Evolutionary conservation across 352 stramenopile genomes (phyloP).

Genomic region (Globisporangium spiculum): DNA sequence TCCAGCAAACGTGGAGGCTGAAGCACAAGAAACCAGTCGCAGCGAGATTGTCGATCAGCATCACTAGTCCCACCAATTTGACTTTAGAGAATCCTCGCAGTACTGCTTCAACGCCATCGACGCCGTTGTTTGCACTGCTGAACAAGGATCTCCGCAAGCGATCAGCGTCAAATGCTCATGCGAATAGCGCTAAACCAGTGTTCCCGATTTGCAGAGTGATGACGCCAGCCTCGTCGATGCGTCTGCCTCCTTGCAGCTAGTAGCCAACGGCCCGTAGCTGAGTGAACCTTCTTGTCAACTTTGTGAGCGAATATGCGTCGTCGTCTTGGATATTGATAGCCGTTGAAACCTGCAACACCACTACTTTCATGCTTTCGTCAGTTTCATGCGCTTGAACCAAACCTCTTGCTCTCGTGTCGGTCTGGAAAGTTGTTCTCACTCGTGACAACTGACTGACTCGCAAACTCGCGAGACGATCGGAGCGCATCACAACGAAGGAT

Average conservation of each 20-base stretch:
- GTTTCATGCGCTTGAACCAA: neutral
- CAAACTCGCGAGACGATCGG: neutral
- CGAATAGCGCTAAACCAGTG: neutral
- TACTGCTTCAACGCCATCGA: neutral
- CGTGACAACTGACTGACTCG: neutral
- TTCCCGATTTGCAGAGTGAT: neutral
- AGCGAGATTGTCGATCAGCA: neutral
- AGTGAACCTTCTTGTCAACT: neutral
- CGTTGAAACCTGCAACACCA: neutral
- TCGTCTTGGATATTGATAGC: neutral
- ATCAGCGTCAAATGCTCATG: neutral
- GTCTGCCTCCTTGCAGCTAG: conserved; percentile 13
- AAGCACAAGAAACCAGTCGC: conserved; percentile 2
- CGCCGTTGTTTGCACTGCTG: conserved; percentile 11
- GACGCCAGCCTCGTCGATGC: conserved; percentile 1
- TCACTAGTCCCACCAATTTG: neutral
- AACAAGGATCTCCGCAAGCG: conserved; percentile 9
- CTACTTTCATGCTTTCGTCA: neutral
- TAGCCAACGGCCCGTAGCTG: neutral
- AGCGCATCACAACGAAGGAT: conserved; percentile 25
- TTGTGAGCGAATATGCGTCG: neutral
- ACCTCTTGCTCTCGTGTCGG: neutral
- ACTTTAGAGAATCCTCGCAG: neutral
- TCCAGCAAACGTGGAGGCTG: conserved; percentile 30
- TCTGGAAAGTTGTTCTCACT: neutral